Evolutionary conservation across 805 yeast species (phyloP).

Genomic region (Spathaspora hagerdaliae): DNA sequence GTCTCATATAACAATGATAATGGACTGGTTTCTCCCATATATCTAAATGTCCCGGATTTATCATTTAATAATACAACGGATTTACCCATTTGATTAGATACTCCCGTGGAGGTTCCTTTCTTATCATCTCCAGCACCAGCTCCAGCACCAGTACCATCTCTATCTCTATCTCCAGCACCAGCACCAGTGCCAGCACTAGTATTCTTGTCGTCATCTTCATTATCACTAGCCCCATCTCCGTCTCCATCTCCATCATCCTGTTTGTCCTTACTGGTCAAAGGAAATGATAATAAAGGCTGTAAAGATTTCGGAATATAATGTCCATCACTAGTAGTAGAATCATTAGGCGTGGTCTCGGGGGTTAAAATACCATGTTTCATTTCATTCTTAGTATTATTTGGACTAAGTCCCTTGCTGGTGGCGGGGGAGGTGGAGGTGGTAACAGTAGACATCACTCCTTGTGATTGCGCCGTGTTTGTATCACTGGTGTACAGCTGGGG

Average conservation of each 20-base stretch:
- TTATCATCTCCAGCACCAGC: not conserved
- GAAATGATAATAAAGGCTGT: conserved; percentile 11
- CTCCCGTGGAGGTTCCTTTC: not conserved
- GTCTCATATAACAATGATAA: conserved; percentile 38
- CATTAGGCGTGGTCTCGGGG: conserved; percentile 7
- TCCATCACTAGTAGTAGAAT: not conserved
- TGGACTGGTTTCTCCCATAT: conserved; percentile 41
- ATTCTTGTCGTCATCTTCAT: not conserved
- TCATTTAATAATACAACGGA: conserved; percentile 29
- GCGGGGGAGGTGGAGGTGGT: conserved; percentile 2
- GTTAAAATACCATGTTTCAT: conserved; percentile 2
- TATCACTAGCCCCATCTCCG: not conserved
- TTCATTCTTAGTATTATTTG: not conserved
- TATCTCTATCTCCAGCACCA: not conserved
- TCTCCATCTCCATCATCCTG: not conserved
- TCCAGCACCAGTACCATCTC: not conserved
- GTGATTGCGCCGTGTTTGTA: not conserved
- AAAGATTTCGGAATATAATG: conserved; percentile 10
- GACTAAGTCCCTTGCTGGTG: not conserved
- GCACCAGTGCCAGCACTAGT: not conserved
- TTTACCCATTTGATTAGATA: conserved; percentile 15
- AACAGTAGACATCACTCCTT: conserved; percentile 4
- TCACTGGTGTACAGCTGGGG: not conserved
- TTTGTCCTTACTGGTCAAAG: not conserved
- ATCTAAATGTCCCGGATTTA: conserved; percentile 30